Percentiles rank a stretch among this genome's conserved stretches.
phyloP scores from a whole-genome alignment of 2,329 filamentous ascomycete genomes.

The Colletotrichum sp. region DNA sequence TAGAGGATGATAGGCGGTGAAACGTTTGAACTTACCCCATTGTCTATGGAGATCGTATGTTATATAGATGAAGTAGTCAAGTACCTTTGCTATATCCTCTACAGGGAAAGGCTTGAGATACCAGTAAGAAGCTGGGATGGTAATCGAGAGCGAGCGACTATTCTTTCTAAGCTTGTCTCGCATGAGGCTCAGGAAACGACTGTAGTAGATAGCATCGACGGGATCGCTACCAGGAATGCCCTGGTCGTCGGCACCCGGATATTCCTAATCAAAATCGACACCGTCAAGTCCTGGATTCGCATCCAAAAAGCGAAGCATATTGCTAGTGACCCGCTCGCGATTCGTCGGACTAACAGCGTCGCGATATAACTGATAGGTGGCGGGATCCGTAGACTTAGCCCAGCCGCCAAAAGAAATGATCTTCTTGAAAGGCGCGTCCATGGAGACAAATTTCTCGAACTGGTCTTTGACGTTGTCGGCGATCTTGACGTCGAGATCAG shows the following conservation, averaged over 20 bases:
- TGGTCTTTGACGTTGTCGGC: slow-evolving; percentile 14
- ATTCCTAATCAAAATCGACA: slow-evolving; percentile 12
- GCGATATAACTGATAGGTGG: slow-evolving; percentile 39
- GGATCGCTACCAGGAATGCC: slow-evolving; percentile 26
- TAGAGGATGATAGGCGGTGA: background rate
- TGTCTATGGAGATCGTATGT: slow-evolving; percentile 39
- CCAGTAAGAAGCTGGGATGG: slow-evolving; percentile 33
- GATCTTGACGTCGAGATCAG: background rate
- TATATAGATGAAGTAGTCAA: slow-evolving; percentile 41
- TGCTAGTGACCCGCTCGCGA: slow-evolving; percentile 32
- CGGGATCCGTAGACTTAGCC: slow-evolving; percentile 42
- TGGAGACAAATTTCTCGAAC: slow-evolving; percentile 32
- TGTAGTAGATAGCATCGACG: slow-evolving; percentile 30
- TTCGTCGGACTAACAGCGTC: slow-evolving; percentile 37
- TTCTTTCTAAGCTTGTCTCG: slow-evolving; percentile 3
- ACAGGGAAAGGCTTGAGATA: slow-evolving; percentile 39
- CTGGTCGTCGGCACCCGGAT: slow-evolving; percentile 9
- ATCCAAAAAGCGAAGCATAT: slow-evolving; percentile 9
- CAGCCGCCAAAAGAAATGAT: slow-evolving; percentile 52
- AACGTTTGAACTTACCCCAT: slow-evolving; percentile 35
- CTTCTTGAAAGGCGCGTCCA: slow-evolving; percentile 28
- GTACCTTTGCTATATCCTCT: slow-evolving; percentile 18
- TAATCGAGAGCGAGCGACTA: slow-evolving; percentile 16
- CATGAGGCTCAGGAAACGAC: slow-evolving; percentile 11
- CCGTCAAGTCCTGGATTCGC: slow-evolving; percentile 15